These are phyloP conservation scores for Litsea cubeba DNA, from an alignment of 164 flowering plant genomes.

Conservation along the genomic window DNA sequence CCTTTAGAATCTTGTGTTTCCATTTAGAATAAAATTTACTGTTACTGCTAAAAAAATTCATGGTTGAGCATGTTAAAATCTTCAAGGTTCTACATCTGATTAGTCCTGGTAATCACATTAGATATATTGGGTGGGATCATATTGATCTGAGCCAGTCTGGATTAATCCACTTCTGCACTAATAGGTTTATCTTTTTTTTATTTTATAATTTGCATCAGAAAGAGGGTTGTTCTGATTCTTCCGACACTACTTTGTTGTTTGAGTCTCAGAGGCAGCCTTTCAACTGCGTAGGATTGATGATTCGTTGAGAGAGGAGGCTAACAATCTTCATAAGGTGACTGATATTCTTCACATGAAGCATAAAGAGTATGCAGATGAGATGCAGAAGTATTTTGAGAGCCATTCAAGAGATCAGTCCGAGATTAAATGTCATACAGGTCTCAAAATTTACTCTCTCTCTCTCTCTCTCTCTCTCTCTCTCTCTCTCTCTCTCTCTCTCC, in stretches of 20 bases:
- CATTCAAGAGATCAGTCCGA: slow-evolving; percentile 59
- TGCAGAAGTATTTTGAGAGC: slow-evolving; percentile 39
- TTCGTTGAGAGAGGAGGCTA: slow-evolving; percentile 62
- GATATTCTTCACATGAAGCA: slow-evolving; percentile 69
- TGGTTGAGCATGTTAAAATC: too few species aligned
- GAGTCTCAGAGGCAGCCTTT: slow-evolving; percentile 51
- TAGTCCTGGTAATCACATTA: too few species aligned
- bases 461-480: neutral
- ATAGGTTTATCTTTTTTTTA: too few species aligned
- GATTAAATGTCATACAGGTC: slow-evolving; percentile 78
- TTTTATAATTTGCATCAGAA: too few species aligned
- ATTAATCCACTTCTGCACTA: too few species aligned
- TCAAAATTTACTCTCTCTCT: neutral
- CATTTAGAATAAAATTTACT: too few species aligned
- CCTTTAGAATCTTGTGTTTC: too few species aligned
- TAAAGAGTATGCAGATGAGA: slow-evolving; percentile 55
- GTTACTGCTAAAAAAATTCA: too few species aligned
- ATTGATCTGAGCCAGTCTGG: too few species aligned
- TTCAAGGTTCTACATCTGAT: too few species aligned
- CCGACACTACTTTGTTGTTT: slow-evolving; percentile 5
- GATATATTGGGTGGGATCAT: too few species aligned
- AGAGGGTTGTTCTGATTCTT: too few species aligned
- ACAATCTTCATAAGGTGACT: slow-evolving; percentile 46
- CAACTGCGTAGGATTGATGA: slow-evolving; percentile 57
- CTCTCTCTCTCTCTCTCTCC: neutral